Conservation (phyloP, 495 filamentous ascomycete species). For the Aspergillus wentii region DNA sequence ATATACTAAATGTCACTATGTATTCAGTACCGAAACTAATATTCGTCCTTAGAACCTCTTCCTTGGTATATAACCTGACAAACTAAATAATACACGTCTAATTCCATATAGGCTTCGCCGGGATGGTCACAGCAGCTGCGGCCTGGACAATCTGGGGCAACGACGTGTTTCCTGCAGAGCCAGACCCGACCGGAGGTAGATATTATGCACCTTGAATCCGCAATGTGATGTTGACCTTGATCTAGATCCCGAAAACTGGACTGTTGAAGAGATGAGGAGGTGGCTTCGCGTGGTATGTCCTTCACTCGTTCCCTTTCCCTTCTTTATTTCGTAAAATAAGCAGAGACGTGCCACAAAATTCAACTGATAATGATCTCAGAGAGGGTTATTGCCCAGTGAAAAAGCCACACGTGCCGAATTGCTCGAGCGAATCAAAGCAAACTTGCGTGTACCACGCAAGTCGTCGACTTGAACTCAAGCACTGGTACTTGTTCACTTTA, state of each 20-base stretch:
- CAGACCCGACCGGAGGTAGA: slow-evolving; percentile 72
- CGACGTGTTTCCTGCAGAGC: slow-evolving; percentile 67
- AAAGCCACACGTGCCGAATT: slow-evolving; percentile 70
- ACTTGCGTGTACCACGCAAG: slow-evolving; percentile 53
- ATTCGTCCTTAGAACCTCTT: slow-evolving; percentile 43
- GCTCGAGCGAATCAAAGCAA: slow-evolving; percentile 73
- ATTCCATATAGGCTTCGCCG: slow-evolving; percentile 54
- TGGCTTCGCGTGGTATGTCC: slow-evolving; percentile 72
- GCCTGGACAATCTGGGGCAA: slow-evolving; percentile 80
- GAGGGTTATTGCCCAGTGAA: slow-evolving; percentile 63
- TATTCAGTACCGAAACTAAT: no score
- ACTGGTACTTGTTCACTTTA: no score
- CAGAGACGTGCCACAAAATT: no score
- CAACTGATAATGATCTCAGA: slow-evolving; percentile 38
- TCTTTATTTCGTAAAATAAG: neutral
- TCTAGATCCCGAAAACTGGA: slow-evolving; percentile 66
- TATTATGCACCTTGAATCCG: neutral
- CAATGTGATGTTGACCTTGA: slow-evolving; percentile 7
- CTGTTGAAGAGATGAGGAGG: slow-evolving; percentile 60
- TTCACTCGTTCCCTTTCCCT: slow-evolving; percentile 2
- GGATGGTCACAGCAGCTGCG: slow-evolving; percentile 77
- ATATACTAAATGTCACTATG: slow-evolving; percentile 21
- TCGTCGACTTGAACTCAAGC: slow-evolving; percentile 11
- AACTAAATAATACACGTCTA: slow-evolving; percentile 8
- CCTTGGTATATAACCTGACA: slow-evolving; percentile 43